Evolutionary conservation across 2,329 filamentous ascomycete genomes (phyloP), one percentile per base, ranked within the genome.

Genomic region (Geosmithia putterillii): DNA sequence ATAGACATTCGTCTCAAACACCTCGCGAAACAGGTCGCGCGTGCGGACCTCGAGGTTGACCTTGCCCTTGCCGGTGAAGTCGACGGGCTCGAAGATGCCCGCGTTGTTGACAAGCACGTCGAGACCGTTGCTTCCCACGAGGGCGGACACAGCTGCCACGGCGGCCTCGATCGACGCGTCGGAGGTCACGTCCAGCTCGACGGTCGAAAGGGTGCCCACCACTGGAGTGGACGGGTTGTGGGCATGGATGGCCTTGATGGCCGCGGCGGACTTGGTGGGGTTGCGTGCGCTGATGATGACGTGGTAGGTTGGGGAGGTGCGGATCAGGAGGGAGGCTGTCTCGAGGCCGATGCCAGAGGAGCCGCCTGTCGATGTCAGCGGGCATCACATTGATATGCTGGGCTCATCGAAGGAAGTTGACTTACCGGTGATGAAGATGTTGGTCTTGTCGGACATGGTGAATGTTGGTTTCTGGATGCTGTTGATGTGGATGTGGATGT

Each of bases 41-140:
- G 57, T 62, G 23, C 23, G 23, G 10, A 6, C 10, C 23, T 25
- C 23, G 8, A 57, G 55, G 18, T 65, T 65, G 49, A 76, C 64
- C 39, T 72, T 67, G 12, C 76, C 67, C 60, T 78, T 79, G 0
- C 40, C 43, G 40, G 25, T 23, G 12, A 41, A 32, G 22, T 32
- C n/a, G n/a, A 35, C 18, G 12, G 28, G 76, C 64, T 42, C 41
- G 18, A 48, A 71, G 38, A 81, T 72, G 5, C 79, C 81, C 1
- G 80, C 79, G 45, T 70, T 72, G 59, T 69, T 73, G 60, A 76
- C 63, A 14, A 81, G 63, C 37, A 82, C 69, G 48, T 79, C 73
- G 42, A 84, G 67, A 25, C 23, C 7, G 23, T n/a, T n/a, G 36
- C 51, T 54, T 35, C 55, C 59, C 49, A 72, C 67, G 44, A 69